phyloP scores from a whole-genome alignment of 2,329 filamentous ascomycete genomes.

The Trichoderma sp. region DNA sequence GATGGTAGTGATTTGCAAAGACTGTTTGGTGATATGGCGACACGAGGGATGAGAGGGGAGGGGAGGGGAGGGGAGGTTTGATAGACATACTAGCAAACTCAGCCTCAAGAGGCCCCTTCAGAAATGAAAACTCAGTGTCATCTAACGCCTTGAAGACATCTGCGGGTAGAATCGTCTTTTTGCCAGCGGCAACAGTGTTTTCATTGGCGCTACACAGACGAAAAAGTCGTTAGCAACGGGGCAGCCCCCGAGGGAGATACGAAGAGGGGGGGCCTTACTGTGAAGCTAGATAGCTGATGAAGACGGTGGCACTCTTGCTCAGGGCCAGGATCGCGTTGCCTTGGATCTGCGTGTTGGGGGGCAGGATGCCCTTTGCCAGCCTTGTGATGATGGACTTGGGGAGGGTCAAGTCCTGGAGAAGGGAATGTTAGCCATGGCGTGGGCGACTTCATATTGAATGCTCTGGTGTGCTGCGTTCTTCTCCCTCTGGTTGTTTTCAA shows the following conservation, averaged over 20 bases:
- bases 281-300: slow-evolving; percentile 77
- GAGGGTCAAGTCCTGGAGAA: slow-evolving; percentile 67
- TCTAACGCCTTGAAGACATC: slow-evolving; percentile 78
- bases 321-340: slow-evolving; percentile 78
- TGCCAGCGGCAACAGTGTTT: slow-evolving; percentile 64
- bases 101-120: slow-evolving; percentile 67
- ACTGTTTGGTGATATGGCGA: not conserved
- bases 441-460: not conserved
- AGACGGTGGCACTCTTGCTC: slow-evolving; percentile 80
- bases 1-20: not conserved
- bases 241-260: too few species aligned
- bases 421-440: too few species aligned
- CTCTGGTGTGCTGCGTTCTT: not conserved
- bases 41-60: not conserved
- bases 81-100: slow-evolving; percentile 69
- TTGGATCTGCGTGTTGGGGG: slow-evolving; percentile 80
- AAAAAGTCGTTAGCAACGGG: not conserved
- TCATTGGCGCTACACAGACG: slow-evolving; percentile 65
- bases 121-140: slow-evolving; percentile 76
- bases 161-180: slow-evolving; percentile 75
- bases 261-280: slow-evolving; percentile 56
- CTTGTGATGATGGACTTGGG: slow-evolving; percentile 81
- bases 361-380: slow-evolving; percentile 77
- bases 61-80: not conserved
- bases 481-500: too few species aligned